A percentile compares a stretch with the other conserved stretches of the same genome.
Evolutionary conservation across 192 early-diverging fungal genomes (phyloP).

Genomic region (Helicostylum pulchrum): DNA sequence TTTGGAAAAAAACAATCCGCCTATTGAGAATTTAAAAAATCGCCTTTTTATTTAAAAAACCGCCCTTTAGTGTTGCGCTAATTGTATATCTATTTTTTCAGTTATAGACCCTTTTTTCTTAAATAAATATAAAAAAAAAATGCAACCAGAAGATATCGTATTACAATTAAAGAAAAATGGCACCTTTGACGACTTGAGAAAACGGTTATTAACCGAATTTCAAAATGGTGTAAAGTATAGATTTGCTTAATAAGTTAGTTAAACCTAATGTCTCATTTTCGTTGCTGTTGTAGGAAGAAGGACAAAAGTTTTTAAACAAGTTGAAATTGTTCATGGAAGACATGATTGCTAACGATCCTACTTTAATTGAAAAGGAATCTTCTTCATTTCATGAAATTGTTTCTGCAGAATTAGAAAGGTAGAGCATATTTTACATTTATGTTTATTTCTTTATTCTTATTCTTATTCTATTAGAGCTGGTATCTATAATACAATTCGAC

Average conservation of each 20-base stretch:
- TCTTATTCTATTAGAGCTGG: slow-evolving; percentile 10
- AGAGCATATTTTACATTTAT: background rate
- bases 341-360: slow-evolving; percentile 4
- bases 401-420: slow-evolving; percentile 18
- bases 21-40: background rate
- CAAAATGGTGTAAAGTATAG: slow-evolving; percentile 20
- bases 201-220: slow-evolving; percentile 23
- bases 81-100: too few species aligned
- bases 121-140: background rate
- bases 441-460: background rate
- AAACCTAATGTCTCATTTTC: too few species aligned
- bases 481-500: slow-evolving; percentile 10
- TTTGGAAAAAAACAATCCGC: background rate
- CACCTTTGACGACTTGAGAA: slow-evolving; percentile 27
- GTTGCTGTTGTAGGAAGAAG: background rate
- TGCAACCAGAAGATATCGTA: slow-evolving; percentile 28
- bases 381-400: slow-evolving; percentile 11
- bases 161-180: slow-evolving; percentile 31
- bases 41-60: background rate
- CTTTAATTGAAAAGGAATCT: slow-evolving; percentile 16
- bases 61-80: background rate
- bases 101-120: too few species aligned
- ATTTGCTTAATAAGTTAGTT: background rate
- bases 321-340: slow-evolving; percentile 19
- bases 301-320: slow-evolving; percentile 13